Evolutionary conservation across 495 filamentous ascomycete species (phyloP), one percentile per base, ranked within the genome.

Genomic region (Podospora australis): DNA sequence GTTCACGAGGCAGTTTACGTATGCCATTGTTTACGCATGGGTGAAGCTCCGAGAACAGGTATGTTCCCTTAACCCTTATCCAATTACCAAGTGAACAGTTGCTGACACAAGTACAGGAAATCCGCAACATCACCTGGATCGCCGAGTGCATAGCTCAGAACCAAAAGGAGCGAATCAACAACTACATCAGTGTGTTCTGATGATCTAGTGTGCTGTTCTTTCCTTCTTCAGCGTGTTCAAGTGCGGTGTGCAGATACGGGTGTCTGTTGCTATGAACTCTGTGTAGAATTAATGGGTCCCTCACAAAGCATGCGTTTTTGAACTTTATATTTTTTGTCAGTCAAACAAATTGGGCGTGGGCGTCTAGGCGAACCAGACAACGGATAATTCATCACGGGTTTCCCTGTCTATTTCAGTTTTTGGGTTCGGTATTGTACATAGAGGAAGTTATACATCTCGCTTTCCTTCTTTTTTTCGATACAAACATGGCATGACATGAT

Each of bases 61-160:
- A 72, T 68, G 82, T 62, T 32, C 16, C 8, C n/a, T n/a, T n/a
- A n/a, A n/a, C n/a, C 23, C 41, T 48, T 49, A 44, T 32, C 48
- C 6, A 10, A 13, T n/a, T 19, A 22, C 29, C 22, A 13, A 36
- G 0, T 6, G n/a, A 23, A 19, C 39, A 2, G 30, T 13, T 34
- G 22, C 29, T 42, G 36, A 55, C 30, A 26, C 9, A n/a, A 16
- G 21, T 16, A 13, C 50, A 95, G 92, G 92, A 99, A 85, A 95
- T 97, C 64, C 87, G 92, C 30, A 99, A 99, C 61, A 92, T 99
- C 60, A 97, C 91, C 39, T 99, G 92, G 92, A 99, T 99, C 62
- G 83, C 94, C 7, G 92, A 99, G 68, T 99, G 92, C 70, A 99
- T 99, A 80, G 92, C 92, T 39, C 92, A 99, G 70, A 95, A 95